Evolutionary conservation across 129 eudicot genomes (phyloP), one percentile per base, ranked within the genome.

Genomic region (Pulicaria dysenterica): DNA sequence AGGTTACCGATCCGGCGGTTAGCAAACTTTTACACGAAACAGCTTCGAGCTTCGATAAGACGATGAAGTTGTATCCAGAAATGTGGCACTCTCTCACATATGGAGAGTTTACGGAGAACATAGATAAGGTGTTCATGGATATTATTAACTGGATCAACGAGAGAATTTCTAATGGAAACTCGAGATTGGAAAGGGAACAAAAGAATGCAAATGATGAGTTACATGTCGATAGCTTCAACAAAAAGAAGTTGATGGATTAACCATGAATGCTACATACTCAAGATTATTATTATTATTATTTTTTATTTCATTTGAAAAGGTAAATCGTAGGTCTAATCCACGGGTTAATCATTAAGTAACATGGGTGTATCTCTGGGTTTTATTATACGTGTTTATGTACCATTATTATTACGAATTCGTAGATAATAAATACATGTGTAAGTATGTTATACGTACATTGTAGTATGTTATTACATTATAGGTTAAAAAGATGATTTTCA

Each of bases 1-100:
- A 69, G 55, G 98, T 89, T 67, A 89, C 96, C 0, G 98, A 93
- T 57, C 96, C 96, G 36, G 66, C 84, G 0, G 87, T 89, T 4
- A 92, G 96, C 83, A 89, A 87, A 63, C 82, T 81, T 12, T 41
- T 93, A 53, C 74, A 73, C 17, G 98, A 93, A 37, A 47, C 83
- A 0, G 88, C 96, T 13, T 67, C 86, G 6, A 81, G 96, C 70
- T 45, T 51, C 3, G 92, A 90, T 55, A 93, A 89, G 83, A 87
- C 92, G 0, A 69, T 89, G 75, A 89, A 89, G 73, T 73, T 93
- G 80, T 93, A 93, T 64, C 88, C 90, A 0, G 96, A 84, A 70
- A 93, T 93, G 98, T 93, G 98, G 98, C 98, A 93, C 43, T 74
- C 95, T 13, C 87, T 93, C 45, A 77, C 90, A 13, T 89, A 93